Evolutionary conservation across 1,139 yeast species (phyloP).

Genomic region (Debaryomycetaceae sp.): DNA sequence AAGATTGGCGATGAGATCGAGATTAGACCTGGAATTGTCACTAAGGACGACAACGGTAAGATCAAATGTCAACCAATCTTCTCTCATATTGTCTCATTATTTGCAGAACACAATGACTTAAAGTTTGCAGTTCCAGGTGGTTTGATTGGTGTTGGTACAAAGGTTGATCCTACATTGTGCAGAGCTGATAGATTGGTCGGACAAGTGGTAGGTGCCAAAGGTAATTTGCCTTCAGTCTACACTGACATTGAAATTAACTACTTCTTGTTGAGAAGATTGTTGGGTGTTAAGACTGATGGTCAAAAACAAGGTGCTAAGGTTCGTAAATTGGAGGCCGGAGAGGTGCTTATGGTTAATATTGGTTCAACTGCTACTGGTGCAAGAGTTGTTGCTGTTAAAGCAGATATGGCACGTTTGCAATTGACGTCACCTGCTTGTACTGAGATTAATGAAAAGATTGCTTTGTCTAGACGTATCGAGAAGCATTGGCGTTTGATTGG

Average conservation of each 20-base stretch:
- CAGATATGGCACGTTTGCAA: slow-evolving; percentile 98
- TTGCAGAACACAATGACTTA: slow-evolving; percentile 96
- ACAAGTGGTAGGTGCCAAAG: slow-evolving; percentile 97
- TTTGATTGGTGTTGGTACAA: slow-evolving; percentile 98
- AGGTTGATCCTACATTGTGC: slow-evolving; percentile 97
- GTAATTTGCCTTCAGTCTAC: slow-evolving; percentile 91
- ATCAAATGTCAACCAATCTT: slow-evolving; percentile 95
- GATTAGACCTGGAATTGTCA: slow-evolving; percentile 97
- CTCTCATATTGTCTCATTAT: slow-evolving; percentile 88
- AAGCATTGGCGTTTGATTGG: slow-evolving; percentile 99
- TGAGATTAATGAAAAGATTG: slow-evolving; percentile 96
- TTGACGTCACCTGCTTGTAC: slow-evolving; percentile 99
- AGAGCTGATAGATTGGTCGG: slow-evolving; percentile 99
- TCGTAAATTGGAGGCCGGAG: slow-evolving; percentile 89
- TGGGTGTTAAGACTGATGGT: slow-evolving; percentile 98
- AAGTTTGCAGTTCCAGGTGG: slow-evolving; percentile 99
- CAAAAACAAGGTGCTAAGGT: slow-evolving; percentile 94
- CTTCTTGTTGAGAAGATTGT: slow-evolving; percentile 90
- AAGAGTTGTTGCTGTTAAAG: slow-evolving; percentile 94
- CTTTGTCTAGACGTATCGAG: slow-evolving; percentile 97
- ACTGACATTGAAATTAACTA: slow-evolving; percentile 97
- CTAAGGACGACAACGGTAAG: slow-evolving; percentile 89
- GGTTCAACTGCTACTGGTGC: slow-evolving; percentile 99
- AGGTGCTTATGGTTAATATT: slow-evolving; percentile 97
- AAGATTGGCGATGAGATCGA: slow-evolving; percentile 97